Evolutionary conservation across 352 stramenopile genomes (phyloP).

Genomic region (Phytophthora hybrid): DNA sequence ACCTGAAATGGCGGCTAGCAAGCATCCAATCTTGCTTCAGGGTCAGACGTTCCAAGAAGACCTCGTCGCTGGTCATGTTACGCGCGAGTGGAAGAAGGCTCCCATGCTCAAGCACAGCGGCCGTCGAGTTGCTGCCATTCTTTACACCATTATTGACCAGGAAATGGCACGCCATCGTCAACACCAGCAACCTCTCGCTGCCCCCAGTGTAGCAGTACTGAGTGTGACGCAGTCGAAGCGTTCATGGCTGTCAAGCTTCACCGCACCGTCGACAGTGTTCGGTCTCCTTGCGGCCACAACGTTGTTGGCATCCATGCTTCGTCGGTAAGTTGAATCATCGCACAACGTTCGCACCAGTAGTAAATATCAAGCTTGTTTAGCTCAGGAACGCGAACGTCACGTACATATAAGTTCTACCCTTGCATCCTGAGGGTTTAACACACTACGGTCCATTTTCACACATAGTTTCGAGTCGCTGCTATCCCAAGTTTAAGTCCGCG

Average conservation of each 20-base stretch:
- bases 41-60: constrained; percentile 84
- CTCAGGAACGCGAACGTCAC: constrained; percentile 32
- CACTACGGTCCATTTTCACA: constrained; percentile 32
- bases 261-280: constrained; percentile 29
- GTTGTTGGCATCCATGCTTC: constrained; percentile 37
- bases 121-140: constrained; percentile 77
- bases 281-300: constrained; percentile 39
- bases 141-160: constrained; percentile 89
- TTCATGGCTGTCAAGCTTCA: constrained; percentile 10
- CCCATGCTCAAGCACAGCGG: constrained; percentile 89
- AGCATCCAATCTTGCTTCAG: constrained; percentile 77
- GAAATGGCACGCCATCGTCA: constrained; percentile 67
- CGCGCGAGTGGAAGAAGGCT: constrained; percentile 82
- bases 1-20: constrained; percentile 56
- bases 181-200: constrained; percentile 19
- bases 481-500: constrained; percentile 23
- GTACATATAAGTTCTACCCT: constrained; percentile 35
- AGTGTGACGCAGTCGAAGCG: constrained; percentile 7
- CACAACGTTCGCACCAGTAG: not conserved
- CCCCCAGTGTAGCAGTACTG: constrained; percentile 1
- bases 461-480: constrained; percentile 13
- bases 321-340: constrained; percentile 10
- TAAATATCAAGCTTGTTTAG: constrained; percentile 26
- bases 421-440: constrained; percentile 25
- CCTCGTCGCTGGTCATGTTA: constrained; percentile 41